These are phyloP conservation scores for Phlegmacium glaucopus DNA, from an alignment of 768 basidiomycete species.

Conservation along the genomic window DNA sequence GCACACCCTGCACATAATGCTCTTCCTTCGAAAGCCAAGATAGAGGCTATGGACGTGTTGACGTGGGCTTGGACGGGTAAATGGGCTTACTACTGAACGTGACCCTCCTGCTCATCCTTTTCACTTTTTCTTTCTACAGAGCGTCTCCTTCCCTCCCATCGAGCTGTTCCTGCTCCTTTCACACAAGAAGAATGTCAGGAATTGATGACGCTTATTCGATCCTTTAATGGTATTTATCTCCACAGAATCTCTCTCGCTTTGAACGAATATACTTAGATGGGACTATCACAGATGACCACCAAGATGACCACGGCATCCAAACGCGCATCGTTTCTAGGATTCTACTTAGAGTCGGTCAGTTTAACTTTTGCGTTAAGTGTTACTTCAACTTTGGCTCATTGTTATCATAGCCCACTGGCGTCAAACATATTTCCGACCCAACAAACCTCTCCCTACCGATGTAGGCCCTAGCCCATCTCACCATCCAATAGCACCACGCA, in stretches of 20 bases:
- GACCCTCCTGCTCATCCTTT: not conserved
- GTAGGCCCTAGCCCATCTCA: conserved; percentile 20
- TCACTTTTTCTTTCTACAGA: conserved; percentile 36
- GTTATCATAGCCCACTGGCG: conserved; percentile 53
- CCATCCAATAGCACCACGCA: conserved; percentile 24
- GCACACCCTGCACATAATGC: conserved; percentile 70
- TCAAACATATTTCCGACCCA: conserved; percentile 64
- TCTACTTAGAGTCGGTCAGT: conserved; percentile 63
- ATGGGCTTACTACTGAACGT: conserved; percentile 5
- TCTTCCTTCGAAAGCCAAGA: conserved; percentile 51
- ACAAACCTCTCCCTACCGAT: conserved; percentile 62
- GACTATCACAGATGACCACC: conserved; percentile 17
- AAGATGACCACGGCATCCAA: conserved; percentile 40
- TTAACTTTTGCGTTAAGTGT: not conserved
- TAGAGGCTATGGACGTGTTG: conserved; percentile 71
- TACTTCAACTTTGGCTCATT: too few species aligned
- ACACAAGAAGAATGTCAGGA: conserved; percentile 76
- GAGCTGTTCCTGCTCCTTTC: conserved; percentile 62
- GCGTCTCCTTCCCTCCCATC: conserved; percentile 61
- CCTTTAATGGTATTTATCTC: conserved; percentile 22
- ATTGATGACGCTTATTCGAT: conserved; percentile 53
- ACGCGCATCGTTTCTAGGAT: conserved; percentile 66
- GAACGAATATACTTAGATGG: not conserved
- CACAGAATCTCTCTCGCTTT: not conserved
- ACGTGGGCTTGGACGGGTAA: conserved; percentile 79